Evolutionary conservation across 2,329 filamentous ascomycete genomes (phyloP), one percentile per base, ranked within the genome.

Genomic region (Colletotrichum caudatum): DNA sequence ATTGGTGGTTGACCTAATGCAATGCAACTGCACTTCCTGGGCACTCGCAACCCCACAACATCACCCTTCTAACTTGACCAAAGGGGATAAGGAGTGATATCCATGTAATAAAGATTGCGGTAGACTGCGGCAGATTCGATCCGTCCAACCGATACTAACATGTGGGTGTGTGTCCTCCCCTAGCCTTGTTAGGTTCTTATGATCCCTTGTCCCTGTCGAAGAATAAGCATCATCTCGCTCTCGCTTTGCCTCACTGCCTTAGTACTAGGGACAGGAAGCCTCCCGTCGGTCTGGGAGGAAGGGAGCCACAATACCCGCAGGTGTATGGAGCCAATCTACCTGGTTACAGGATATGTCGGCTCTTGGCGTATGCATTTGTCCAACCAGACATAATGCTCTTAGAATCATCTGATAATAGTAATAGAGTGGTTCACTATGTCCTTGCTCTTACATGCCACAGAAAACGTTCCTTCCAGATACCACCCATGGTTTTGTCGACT

Each of bases 91-190:
- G 39, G 54, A 51, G 12, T 12, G 37, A 29, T 58, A 50, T 56
- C 33, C 26, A 51, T 35, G 51, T 58, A 57, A 33, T 41, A 37
- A 20, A 9, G 18, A 39, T 9, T 44, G 29, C 57, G 57, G 37
- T 20, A 51, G 18, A 39, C 14, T 44, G 29, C 57, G 57, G 37
- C 20, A 51, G 41, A 50, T n/a, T 37, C 46, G 64, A 71, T 51
- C 44, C 64, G 69, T 51, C 29, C 46, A 71, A 37, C 64, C 57
- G 69, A 67, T 16, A 39, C 12, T 23, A n/a, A 12, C 33, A n/a
- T 58, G 35, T 46, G 56, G 35, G 29, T 53, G 14, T 4, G 23
- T 44, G 16, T 33, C 18, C 54, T 50, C 29, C 18, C 37, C 44
- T 37, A 9, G 16, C 39, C 16, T 48, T 26, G n/a, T 23, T 12